Evolutionary conservation across 306 rosid genomes (phyloP), one percentile per base, ranked within the genome.

Genomic region (Ceratonia siliqua): DNA sequence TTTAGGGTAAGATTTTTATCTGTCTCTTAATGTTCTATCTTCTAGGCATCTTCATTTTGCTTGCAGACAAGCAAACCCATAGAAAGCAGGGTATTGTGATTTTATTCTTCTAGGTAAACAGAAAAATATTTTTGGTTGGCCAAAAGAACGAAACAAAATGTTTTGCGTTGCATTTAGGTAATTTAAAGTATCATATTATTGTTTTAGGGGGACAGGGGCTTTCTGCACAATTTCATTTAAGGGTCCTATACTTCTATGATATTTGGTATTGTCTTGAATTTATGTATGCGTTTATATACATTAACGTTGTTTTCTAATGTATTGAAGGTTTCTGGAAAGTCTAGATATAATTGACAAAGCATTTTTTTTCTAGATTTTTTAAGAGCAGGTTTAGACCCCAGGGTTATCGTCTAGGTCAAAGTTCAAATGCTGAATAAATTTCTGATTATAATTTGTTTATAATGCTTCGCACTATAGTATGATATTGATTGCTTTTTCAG

Each of bases 1-100:
- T 85, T 82, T 20, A 65, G 82, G 80, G 87, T 83, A 78, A 70
- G 21, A n/a, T 13, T 1, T 35, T 21, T 20, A 15, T 15, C 11
- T 6, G 2, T 33, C 6, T 32, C 25, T 15, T 4, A 1, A 10
- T 67, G 15, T 43, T 43, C n/a, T 52, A 2, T 24, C 41, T 21
- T 5, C 5, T 55, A 11, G 38, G 33, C 30, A 18, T 45, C 9
- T 15, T 30, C 32, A 38, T 41, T 11, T 36, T 61, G 13, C 68
- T 8, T 35, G 15, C 12, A 2, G 3, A 9, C 68, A 36, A 10
- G n/a, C 24, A 36, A 62, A 17, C 22, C n/a, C n/a, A n/a, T n/a
- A n/a, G n/a, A n/a, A n/a, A n/a, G n/a, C n/a, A n/a, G n/a, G n/a
- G n/a, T n/a, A n/a, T n/a, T 17, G 6, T 48, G 2, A 48, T 36